These are phyloP conservation scores for Penicillium sp. DNA, from an alignment of 2,329 filamentous ascomycete species.

Conservation along the genomic window DNA sequence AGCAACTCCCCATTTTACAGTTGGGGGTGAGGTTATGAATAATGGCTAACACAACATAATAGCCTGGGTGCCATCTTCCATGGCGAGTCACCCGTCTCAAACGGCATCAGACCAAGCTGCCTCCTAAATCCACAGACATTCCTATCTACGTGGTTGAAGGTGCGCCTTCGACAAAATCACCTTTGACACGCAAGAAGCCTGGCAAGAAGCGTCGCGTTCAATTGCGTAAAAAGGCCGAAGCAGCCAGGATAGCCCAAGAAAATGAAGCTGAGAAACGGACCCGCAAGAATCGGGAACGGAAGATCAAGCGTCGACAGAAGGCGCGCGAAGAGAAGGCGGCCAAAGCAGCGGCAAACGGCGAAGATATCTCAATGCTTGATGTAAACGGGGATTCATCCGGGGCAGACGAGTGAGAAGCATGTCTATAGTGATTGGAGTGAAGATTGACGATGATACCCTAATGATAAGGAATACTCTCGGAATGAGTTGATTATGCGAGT, in stretches of 20 bases:
- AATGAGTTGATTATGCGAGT: not conserved
- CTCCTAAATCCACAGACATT: constrained; percentile 20
- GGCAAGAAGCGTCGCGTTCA: constrained; percentile 43
- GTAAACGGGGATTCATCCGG: constrained; percentile 18
- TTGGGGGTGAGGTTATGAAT: not conserved
- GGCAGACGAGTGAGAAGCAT: constrained; percentile 4
- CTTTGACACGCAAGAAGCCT: constrained; percentile 38
- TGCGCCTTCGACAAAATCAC: constrained; percentile 21
- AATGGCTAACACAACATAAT: constrained; percentile 1
- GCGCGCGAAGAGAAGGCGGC: constrained; percentile 35
- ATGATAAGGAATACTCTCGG: not conserved
- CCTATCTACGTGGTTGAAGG: constrained; percentile 22
- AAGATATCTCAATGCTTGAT: constrained; percentile 15
- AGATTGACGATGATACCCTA: not conserved
- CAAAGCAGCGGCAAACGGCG: constrained; percentile 11
- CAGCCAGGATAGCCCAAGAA: constrained; percentile 31
- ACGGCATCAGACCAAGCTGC: constrained; percentile 30
- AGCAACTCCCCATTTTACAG: not conserved
- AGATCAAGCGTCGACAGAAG: constrained; percentile 38
- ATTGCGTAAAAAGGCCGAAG: constrained; percentile 33
- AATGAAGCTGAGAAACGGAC: constrained; percentile 38
- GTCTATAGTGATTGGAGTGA: not conserved
- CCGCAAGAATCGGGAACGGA: constrained; percentile 38
- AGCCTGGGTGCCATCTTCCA: constrained; percentile 41
- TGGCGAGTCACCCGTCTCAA: constrained; percentile 41